phyloP scores from a whole-genome alignment of 108 stramenopile genomes.

The Phaeodactylum tricornutum region DNA sequence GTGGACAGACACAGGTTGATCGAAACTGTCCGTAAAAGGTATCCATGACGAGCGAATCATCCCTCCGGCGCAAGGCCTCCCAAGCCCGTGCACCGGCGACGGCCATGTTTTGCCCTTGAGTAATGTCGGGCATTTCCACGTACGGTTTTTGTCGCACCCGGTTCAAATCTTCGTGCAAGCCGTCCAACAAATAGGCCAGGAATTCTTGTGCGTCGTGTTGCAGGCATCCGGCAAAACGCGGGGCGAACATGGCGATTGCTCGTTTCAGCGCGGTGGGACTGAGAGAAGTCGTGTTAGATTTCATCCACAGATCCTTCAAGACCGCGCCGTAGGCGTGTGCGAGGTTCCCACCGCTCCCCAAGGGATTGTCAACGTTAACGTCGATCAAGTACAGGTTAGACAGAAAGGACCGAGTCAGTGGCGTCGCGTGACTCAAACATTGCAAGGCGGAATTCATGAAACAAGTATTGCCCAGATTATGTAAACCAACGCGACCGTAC shows the following conservation, averaged over 20 bases:
- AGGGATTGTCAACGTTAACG: slow-evolving; percentile 60
- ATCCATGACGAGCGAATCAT: slow-evolving; percentile 72
- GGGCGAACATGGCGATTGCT: slow-evolving; percentile 62
- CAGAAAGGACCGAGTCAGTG: slow-evolving; percentile 85
- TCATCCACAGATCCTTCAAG: slow-evolving; percentile 68
- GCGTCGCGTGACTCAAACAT: slow-evolving; percentile 71
- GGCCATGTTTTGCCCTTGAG: slow-evolving; percentile 39
- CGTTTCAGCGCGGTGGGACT: slow-evolving; percentile 58
- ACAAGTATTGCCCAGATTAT: slow-evolving; percentile 96
- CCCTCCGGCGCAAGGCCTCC: slow-evolving; percentile 50
- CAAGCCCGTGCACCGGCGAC: slow-evolving; percentile 65
- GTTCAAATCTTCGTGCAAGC: slow-evolving; percentile 95
- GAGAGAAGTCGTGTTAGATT: slow-evolving; percentile 6
- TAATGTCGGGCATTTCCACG: slow-evolving; percentile 73
- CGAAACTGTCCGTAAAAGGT: slow-evolving; percentile 77
- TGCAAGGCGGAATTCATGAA: slow-evolving; percentile 91
- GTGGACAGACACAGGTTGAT: slow-evolving; percentile 79
- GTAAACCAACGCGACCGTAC: slow-evolving; percentile 70
- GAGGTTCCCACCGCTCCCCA: slow-evolving; percentile 77
- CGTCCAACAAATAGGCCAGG: slow-evolving; percentile 84
- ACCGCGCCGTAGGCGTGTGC: slow-evolving; percentile 62
- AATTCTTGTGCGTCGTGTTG: slow-evolving; percentile 96
- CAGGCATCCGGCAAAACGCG: slow-evolving; percentile 52
- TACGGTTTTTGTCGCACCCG: slow-evolving; percentile 86
- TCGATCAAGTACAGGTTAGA: slow-evolving; percentile 41